Conservation (phyloP, 305 asterid species). For the Rubia peregrina region DNA sequence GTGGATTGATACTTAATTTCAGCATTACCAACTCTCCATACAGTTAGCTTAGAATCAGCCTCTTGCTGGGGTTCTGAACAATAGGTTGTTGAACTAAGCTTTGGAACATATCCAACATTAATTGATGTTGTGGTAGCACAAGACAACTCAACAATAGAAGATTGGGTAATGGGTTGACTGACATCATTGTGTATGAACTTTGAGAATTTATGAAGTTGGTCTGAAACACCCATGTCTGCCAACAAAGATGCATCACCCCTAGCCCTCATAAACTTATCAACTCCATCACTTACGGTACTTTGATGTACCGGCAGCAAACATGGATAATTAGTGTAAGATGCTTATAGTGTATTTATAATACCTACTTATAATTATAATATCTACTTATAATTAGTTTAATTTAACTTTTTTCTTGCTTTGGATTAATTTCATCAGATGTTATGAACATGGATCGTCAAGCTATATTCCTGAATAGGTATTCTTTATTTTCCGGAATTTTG, state of each 20-base stretch:
- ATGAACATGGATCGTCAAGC: too few species aligned
- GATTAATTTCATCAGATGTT: too few species aligned
- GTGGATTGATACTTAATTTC: conserved; percentile 25
- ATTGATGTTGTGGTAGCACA: conserved; percentile 69
- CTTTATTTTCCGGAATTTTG: too few species aligned
- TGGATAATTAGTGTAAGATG: too few species aligned
- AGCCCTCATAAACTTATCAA: conserved; percentile 38
- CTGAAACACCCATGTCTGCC: conserved; percentile 39
- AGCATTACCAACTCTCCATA: conserved; percentile 29
- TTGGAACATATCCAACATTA: conserved; percentile 63
- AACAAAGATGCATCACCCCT: conserved; percentile 34
- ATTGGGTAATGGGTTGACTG: conserved; percentile 66
- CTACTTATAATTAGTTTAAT: too few species aligned
- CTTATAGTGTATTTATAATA: too few species aligned
- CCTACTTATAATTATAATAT: too few species aligned
- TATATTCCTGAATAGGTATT: too few species aligned
- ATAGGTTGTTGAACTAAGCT: conserved; percentile 66
- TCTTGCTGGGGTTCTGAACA: conserved; percentile 44
- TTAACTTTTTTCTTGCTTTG: too few species aligned
- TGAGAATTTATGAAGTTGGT: conserved; percentile 49
- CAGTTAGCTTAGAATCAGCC: conserved; percentile 26
- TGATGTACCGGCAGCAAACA: too few species aligned
- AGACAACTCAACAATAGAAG: conserved; percentile 61
- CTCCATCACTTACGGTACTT: conserved; percentile 40
- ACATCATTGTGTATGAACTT: conserved; percentile 59